Conservation (phyloP, 768 basidiomycete species). For the Naganishia onofrii region DNA sequence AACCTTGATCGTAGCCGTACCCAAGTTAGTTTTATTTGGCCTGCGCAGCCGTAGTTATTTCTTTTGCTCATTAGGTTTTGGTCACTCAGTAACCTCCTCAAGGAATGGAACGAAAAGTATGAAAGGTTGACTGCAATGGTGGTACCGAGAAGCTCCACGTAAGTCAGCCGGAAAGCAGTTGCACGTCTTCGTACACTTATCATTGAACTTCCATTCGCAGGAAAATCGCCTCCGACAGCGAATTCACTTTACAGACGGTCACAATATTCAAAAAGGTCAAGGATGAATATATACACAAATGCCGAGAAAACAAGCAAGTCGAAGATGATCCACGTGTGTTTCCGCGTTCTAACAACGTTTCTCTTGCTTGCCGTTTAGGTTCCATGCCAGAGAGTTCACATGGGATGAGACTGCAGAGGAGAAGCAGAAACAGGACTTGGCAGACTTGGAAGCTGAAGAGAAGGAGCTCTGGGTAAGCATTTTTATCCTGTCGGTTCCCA, state of each 20-base stretch:
- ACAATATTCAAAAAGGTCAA: slow-evolving; percentile 86
- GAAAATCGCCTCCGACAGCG: slow-evolving; percentile 75
- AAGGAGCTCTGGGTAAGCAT: slow-evolving; percentile 89
- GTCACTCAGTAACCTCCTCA: slow-evolving; percentile 57
- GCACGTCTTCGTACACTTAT: background rate
- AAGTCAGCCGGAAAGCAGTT: background rate
- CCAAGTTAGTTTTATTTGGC: slow-evolving; percentile 64
- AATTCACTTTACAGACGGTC: slow-evolving; percentile 78
- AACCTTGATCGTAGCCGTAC: slow-evolving; percentile 86
- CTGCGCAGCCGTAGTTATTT: background rate
- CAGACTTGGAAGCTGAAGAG: slow-evolving; percentile 76
- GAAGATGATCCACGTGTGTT: background rate
- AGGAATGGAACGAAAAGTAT: slow-evolving; percentile 86
- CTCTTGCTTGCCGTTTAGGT: slow-evolving; percentile 58
- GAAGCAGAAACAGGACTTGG: slow-evolving; percentile 77
- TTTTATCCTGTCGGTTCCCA: background rate
- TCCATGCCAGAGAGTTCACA: slow-evolving; percentile 88
- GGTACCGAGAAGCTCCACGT: slow-evolving; percentile 84
- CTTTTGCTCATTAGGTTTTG: background rate
- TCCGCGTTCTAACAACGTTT: background rate
- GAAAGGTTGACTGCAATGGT: slow-evolving; percentile 85
- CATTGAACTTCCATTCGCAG: slow-evolving; percentile 54
- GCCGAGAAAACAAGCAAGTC: slow-evolving; percentile 85
- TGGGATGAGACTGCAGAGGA: slow-evolving; percentile 77
- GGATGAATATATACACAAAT: slow-evolving; percentile 90